Evolutionary conservation across 768 basidiomycete genomes (phyloP), one percentile per base, ranked within the genome.

Genomic region (Lactifluus volemus): DNA sequence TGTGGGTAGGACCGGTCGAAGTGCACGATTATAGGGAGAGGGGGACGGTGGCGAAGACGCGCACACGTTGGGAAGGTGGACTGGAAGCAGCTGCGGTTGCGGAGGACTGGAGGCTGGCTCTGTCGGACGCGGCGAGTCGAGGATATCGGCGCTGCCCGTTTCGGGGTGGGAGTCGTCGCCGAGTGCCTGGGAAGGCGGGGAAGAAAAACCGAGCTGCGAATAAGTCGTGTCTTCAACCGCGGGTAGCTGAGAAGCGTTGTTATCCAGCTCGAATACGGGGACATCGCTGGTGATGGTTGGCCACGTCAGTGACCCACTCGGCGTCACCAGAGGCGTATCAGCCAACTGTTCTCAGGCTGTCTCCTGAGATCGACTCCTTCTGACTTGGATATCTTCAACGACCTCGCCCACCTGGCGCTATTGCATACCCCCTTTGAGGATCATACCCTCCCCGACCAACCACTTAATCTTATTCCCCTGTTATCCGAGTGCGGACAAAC

Each of bases 401-500:
- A 85, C 58, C 74, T 82, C 41, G 77, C 77, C 32, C 75, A 77
- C 25, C 71, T 83, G 17, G 71, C 67, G 39, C 66, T 78, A 55
- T 73, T 67, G 53, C 63, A 34, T 57, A 63, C 32, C 32, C 61
- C 68, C 38, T 67, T 66, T 30, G 55, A 49, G 19, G 53, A 57
- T 19, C 49, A 66, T 55, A 50, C 68, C 55, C 64, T 58, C n/a
- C 70, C 62, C 2, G 30, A 58, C 5, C 68, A 74, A 29, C 84
- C 86, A 1, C 73, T 74, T 45, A 81, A 85, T 65, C 79, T 92
- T 4, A 65, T 73, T 36, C 83, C 86, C 3, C 77, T 92, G 2
- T 73, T 92, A n/a, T 73, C 75, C 12, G 88, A 89, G 71, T 92
- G 90, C 65, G 74, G 78, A 34, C 90, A 92, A 70, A 75, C 74